Evolutionary conservation across 2,329 filamentous ascomycete species (phyloP).

Genomic region (Colletotrichum orbiculare): DNA sequence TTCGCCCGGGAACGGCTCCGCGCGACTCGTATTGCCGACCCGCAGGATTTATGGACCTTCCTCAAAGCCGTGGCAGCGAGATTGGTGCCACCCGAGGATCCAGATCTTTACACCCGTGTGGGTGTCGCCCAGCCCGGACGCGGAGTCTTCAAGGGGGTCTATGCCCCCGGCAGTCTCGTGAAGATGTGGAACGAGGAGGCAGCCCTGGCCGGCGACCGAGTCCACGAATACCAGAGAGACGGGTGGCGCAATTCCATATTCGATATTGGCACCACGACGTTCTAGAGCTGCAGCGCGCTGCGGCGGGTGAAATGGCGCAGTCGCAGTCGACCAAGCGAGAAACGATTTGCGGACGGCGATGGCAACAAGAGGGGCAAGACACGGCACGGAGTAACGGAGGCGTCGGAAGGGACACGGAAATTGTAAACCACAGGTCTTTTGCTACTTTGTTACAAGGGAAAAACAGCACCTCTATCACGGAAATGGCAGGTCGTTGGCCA

Average conservation of each 20-base stretch:
- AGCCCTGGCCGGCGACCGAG: constrained; percentile 73
- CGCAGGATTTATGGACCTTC: constrained; percentile 84
- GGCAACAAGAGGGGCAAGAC: constrained; percentile 6
- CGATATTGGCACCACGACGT: constrained; percentile 55
- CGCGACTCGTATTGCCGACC: constrained; percentile 85
- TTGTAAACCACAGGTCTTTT: not conserved
- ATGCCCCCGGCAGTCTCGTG: constrained; percentile 89
- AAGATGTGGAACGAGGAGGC: constrained; percentile 91
- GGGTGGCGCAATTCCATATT: constrained; percentile 93
- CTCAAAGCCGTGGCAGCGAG: constrained; percentile 83
- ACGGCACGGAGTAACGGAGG: constrained; percentile 2
- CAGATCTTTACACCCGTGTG: constrained; percentile 79
- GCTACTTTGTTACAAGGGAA: constrained; percentile 16
- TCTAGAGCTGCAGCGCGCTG: constrained; percentile 20
- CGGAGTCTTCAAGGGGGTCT: constrained; percentile 82
- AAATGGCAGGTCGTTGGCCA: constrained; percentile 24
- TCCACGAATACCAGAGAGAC: constrained; percentile 77
- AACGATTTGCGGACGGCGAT: not conserved
- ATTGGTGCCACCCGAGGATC: constrained; percentile 76
- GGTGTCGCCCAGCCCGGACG: constrained; percentile 69
- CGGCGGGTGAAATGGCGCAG: constrained; percentile 13
- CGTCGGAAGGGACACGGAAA: constrained; percentile 6
- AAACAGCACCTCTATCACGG: constrained; percentile 20
- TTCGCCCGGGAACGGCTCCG: constrained; percentile 88
- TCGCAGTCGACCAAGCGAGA: not conserved